phyloP scores from a whole-genome alignment of 1,284 basidiomycete species.

The Omphalotus olearius region DNA sequence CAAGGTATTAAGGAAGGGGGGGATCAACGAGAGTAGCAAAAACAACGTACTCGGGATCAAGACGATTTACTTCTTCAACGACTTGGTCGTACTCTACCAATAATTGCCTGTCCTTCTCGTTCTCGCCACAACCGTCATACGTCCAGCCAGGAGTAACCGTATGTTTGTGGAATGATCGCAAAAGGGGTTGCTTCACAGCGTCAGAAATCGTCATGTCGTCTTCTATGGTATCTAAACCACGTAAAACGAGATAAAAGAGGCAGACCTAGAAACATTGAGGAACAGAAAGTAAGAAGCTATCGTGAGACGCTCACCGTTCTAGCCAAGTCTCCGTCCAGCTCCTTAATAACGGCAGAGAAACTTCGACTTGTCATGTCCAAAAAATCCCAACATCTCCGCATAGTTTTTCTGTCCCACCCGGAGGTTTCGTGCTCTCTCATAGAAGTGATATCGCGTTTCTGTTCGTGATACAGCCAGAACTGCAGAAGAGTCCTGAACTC shows the following conservation, averaged over 20 bases:
- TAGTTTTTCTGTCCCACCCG: slow-evolving; percentile 79
- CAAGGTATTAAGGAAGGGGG: slow-evolving; percentile 2
- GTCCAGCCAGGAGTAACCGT: slow-evolving; percentile 86
- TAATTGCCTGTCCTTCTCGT: slow-evolving; percentile 89
- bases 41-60: slow-evolving; percentile 59
- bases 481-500: slow-evolving; percentile 79
- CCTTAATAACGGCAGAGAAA: slow-evolving; percentile 94
- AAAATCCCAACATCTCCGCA: slow-evolving; percentile 90
- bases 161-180: slow-evolving; percentile 82
- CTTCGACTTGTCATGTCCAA: slow-evolving; percentile 87
- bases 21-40: not conserved
- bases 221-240: slow-evolving; percentile 94
- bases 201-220: slow-evolving; percentile 97
- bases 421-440: slow-evolving; percentile 68
- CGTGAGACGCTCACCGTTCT: slow-evolving; percentile 54
- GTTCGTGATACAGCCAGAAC: slow-evolving; percentile 77
- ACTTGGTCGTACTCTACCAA: slow-evolving; percentile 86
- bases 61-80: slow-evolving; percentile 76
- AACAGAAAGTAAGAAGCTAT: not conserved
- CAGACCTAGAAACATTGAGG: slow-evolving; percentile 58
- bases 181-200: slow-evolving; percentile 80
- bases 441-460: slow-evolving; percentile 75
- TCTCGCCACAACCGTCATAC: slow-evolving; percentile 78
- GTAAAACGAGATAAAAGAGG: slow-evolving; percentile 93
- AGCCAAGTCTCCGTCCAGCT: slow-evolving; percentile 93